These are phyloP conservation scores for Blepharisma japonicum DNA, from an alignment of 73 alveolate genomes.

Conservation along the genomic window DNA sequence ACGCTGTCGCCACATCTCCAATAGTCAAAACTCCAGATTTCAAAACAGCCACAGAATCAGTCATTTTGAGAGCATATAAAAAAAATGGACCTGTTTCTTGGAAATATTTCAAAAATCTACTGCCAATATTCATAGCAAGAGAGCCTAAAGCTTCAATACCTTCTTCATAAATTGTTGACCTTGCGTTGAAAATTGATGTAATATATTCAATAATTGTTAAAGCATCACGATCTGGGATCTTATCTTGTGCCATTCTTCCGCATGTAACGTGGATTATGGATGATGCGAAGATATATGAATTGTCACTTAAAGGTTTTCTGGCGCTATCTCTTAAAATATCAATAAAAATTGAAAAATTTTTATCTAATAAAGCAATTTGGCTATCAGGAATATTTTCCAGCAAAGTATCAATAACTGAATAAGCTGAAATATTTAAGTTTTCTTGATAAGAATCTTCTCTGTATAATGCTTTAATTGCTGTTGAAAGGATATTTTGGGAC, in stretches of 20 bases:
- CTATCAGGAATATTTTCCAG: neutral
- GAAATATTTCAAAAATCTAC: neutral
- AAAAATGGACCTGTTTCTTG: neutral
- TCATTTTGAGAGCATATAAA: neutral
- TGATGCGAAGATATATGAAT: neutral
- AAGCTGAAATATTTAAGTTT: neutral
- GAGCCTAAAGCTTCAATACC: neutral
- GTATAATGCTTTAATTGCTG: neutral
- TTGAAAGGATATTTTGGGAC: neutral
- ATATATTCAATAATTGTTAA: neutral
- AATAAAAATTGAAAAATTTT: no score
- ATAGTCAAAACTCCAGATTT: constrained; percentile 1
- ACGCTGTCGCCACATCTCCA: constrained; percentile 14
- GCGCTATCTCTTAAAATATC: neutral
- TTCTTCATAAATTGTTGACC: neutral
- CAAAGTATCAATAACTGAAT: neutral
- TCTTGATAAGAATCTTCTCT: neutral
- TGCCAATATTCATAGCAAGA: neutral
- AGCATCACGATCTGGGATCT: neutral
- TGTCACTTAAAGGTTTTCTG: neutral
- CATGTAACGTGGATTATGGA: neutral
- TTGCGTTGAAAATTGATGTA: neutral
- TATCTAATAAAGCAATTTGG: no score
- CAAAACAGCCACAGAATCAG: neutral
- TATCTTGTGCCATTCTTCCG: neutral